phyloP scores from a whole-genome alignment of 139 green algal genomes.

The Tetraselmis striata region DNA sequence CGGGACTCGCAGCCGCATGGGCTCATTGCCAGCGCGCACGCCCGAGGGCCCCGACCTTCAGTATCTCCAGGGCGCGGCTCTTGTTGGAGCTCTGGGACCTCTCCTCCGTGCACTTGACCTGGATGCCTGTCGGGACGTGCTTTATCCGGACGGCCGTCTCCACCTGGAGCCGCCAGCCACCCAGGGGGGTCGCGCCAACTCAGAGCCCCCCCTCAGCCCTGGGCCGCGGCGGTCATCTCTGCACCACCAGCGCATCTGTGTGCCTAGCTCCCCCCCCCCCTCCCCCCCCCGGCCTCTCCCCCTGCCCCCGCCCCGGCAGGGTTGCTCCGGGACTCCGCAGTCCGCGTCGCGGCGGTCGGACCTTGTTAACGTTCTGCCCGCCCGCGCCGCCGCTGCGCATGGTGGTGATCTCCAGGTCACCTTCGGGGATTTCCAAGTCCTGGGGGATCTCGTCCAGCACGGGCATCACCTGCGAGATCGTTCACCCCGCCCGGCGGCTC shows the following conservation, averaged over 20 bases:
- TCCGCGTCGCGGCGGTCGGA: too few species aligned
- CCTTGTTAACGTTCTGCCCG: slow-evolving; percentile 99
- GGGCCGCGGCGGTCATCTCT: slow-evolving; percentile 61
- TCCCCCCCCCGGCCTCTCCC: too few species aligned
- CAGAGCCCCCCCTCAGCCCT: slow-evolving; percentile 62
- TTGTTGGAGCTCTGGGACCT: slow-evolving; percentile 70
- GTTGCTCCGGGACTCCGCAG: too few species aligned
- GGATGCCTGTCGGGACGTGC: slow-evolving; percentile 82
- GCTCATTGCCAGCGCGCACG: too few species aligned
- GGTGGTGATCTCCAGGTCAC: slow-evolving; percentile 83
- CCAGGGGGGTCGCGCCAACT: too few species aligned
- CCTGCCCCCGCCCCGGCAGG: too few species aligned
- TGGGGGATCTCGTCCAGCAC: slow-evolving; percentile 33
- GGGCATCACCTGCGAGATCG: slow-evolving; percentile 44
- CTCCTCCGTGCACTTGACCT: slow-evolving; percentile 77
- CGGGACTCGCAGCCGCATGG: not conserved
- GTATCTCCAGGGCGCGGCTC: slow-evolving; percentile 49
- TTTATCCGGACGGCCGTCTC: slow-evolving; percentile 77
- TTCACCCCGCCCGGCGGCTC: too few species aligned
- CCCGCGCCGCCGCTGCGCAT: slow-evolving; percentile 69
- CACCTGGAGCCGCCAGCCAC: not conserved
- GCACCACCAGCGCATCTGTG: slow-evolving; percentile 67
- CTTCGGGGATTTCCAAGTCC: slow-evolving; percentile 53
- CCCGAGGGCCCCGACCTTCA: too few species aligned
- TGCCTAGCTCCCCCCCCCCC: too few species aligned